Base-by-base conservation (phyloP, 2,329 filamentous ascomycete genomes). In the Colletotrichum sp. region DNA sequence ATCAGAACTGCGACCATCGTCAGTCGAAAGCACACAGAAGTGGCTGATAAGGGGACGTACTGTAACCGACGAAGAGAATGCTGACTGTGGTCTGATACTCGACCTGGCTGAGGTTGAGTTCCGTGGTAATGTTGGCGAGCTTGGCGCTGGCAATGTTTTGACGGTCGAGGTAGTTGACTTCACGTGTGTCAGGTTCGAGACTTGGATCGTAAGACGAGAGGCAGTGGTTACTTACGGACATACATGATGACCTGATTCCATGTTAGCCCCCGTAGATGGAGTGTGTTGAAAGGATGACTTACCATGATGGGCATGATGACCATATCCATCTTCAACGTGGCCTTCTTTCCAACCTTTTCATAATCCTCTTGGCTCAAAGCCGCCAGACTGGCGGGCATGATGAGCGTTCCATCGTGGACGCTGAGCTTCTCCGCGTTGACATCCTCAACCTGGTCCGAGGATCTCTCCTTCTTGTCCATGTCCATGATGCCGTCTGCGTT, bases 71-170 rank as follows among this genome's bases (percentile, higher is more conserved):
- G 36, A 83, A 83, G 15, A 83, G 78, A 34, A 84, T 81, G 3
- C 79, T 81, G 39, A 88, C 84, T 3, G 83, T 82, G 1, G 86
- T 87, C 73, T 87, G 83, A 71, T 89, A 85, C 27, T 85, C 75
- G 25, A 82, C 79, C 19, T 79, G 69, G 29, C 77, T 80, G 49
- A 85, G 80, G 57, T 78, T 70, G 16, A 86, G 79, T 52, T 85
- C 82, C 22, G 80, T 78, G 2, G 80, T 75, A 34, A 85, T 77
- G 77, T 83, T 78, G 78, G 81, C 77, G 72, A 84, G 79, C 80
- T 80, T 81, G 19, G 82, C 81, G 72, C 83, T 82, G 30, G 81
- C 81, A 25, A 84, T 83, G 67, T 84, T 82, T 34, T 82, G 80
- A 13, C 81, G 79, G 68, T 82, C 80, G 27, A 82, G 78, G 68